Conservation (phyloP, 2,329 filamentous ascomycete genomes). For the Thyridium curvatum region DNA sequence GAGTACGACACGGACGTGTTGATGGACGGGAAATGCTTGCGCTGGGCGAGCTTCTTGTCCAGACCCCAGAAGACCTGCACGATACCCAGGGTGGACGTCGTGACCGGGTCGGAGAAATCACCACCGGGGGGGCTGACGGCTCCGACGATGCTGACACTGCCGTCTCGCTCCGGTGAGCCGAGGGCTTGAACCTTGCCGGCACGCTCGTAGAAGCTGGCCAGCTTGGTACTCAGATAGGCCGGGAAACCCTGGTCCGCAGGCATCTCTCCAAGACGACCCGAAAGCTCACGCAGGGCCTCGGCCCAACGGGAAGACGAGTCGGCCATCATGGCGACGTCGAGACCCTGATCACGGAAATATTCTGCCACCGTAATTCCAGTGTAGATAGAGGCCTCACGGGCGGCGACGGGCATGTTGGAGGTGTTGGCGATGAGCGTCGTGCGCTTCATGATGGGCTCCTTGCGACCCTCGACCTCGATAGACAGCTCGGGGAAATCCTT, state of each 20-base stretch:
- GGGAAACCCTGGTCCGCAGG: slow-evolving; percentile 99
- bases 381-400: slow-evolving; percentile 97
- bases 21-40: slow-evolving; percentile 98
- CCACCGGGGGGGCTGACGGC: slow-evolving; percentile 95
- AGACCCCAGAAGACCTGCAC: slow-evolving; percentile 99
- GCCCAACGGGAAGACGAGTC: slow-evolving; percentile 98
- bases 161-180: slow-evolving; percentile 80
- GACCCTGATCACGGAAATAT: slow-evolving; percentile 95
- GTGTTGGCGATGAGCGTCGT: slow-evolving; percentile 98
- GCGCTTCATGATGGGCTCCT: slow-evolving; percentile 99
- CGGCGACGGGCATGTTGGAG: slow-evolving; percentile 99
- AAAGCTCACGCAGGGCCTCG: slow-evolving; percentile 96
- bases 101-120: slow-evolving; percentile 99
- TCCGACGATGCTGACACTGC: slow-evolving; percentile 95
- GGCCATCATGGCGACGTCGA: slow-evolving; percentile 99
- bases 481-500: slow-evolving; percentile 99
- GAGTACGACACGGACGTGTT: slow-evolving; percentile 93
- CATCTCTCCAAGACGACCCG: slow-evolving; percentile 98
- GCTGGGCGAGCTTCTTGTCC: slow-evolving; percentile 98
- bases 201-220: slow-evolving; percentile 98
- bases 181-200: slow-evolving; percentile 81
- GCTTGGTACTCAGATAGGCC: slow-evolving; percentile 91
- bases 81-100: slow-evolving; percentile 86
- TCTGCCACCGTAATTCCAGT: slow-evolving; percentile 92
- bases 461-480: slow-evolving; percentile 87